Evolutionary conservation across 2,329 filamentous ascomycete species (phyloP).

Genomic region (Ascosphaera aggregata): DNA sequence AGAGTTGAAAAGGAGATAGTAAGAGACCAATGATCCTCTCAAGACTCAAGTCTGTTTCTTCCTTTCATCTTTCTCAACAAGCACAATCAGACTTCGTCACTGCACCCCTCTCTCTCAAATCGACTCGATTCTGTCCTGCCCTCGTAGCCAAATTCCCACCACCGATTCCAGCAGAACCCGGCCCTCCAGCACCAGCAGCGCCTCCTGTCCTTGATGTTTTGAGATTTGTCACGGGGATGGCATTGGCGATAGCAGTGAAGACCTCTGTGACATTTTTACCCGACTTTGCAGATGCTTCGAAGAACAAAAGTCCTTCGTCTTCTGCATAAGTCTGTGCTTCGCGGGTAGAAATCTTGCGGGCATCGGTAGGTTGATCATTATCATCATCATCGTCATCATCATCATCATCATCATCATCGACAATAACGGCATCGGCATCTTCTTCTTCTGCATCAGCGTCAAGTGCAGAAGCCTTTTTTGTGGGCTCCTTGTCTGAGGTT

Average conservation of each 20-base stretch:
- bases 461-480: no score
- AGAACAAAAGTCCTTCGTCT: conserved; percentile 83
- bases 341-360: conserved; percentile 69
- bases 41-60: no score
- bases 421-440: no score
- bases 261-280: conserved; percentile 87
- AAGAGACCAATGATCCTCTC: no score
- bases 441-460: conserved; percentile 14
- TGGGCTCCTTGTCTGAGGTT: no score
- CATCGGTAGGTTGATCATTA: conserved; percentile 43
- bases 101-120: conserved; percentile 50
- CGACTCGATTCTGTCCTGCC: conserved; percentile 40
- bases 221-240: conserved; percentile 87
- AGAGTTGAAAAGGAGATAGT: no score
- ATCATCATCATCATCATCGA: conserved; percentile 25
- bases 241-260: conserved; percentile 94
- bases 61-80: conserved; percentile 30
- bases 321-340: conserved; percentile 88
- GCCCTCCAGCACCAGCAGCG: conserved; percentile 28
- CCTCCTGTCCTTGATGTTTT: conserved; percentile 65
- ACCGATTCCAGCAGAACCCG: conserved; percentile 30
- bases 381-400: conserved; percentile 25
- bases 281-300: conserved; percentile 95
- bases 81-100: conserved; percentile 75
- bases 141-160: conserved; percentile 29